Percentiles rank a stretch among this genome's conserved stretches.
phyloP scores from a whole-genome alignment of 768 basidiomycete genomes.

The Agrocybe pediades region DNA sequence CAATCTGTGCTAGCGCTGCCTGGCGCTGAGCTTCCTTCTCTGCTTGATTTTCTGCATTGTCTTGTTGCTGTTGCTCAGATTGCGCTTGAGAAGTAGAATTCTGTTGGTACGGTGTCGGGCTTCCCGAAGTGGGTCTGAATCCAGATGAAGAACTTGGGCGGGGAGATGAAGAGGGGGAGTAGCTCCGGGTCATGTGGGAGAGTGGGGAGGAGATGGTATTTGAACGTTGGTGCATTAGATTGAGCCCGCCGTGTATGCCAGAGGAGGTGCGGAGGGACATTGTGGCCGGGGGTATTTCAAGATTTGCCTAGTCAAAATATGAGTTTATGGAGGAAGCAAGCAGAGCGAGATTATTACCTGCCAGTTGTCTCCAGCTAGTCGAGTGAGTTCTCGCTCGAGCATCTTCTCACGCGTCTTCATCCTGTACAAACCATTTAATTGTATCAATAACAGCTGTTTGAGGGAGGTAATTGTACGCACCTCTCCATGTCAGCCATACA shows the following conservation, averaged over 20 bases:
- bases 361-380: slow-evolving; percentile 80
- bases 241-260: slow-evolving; percentile 21
- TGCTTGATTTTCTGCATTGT: slow-evolving; percentile 1
- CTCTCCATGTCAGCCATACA: slow-evolving; percentile 82
- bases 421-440: slow-evolving; percentile 29
- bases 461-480: slow-evolving; percentile 46
- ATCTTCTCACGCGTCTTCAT: slow-evolving; percentile 72
- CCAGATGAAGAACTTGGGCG: slow-evolving; percentile 14
- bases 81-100: slow-evolving; percentile 3
- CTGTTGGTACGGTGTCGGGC: slow-evolving; percentile 8
- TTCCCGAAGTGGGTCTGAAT: not conserved
- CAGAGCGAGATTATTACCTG: slow-evolving; percentile 46
- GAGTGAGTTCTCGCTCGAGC: slow-evolving; percentile 72
- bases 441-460: not conserved
- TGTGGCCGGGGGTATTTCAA: slow-evolving; percentile 30
- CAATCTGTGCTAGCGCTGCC: slow-evolving; percentile 59
- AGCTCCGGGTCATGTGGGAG: slow-evolving; percentile 12
- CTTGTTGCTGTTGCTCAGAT: not conserved
- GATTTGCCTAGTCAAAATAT: slow-evolving; percentile 23
- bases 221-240: slow-evolving; percentile 32
- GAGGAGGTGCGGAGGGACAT: slow-evolving; percentile 14
- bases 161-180: slow-evolving; percentile 22
- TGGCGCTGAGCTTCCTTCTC: slow-evolving; percentile 28
- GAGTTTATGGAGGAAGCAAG: not conserved
- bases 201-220: slow-evolving; percentile 31